phyloP scores from a whole-genome alignment of 192 early-diverging fungal genomes.

The Coemansia erecta region DNA sequence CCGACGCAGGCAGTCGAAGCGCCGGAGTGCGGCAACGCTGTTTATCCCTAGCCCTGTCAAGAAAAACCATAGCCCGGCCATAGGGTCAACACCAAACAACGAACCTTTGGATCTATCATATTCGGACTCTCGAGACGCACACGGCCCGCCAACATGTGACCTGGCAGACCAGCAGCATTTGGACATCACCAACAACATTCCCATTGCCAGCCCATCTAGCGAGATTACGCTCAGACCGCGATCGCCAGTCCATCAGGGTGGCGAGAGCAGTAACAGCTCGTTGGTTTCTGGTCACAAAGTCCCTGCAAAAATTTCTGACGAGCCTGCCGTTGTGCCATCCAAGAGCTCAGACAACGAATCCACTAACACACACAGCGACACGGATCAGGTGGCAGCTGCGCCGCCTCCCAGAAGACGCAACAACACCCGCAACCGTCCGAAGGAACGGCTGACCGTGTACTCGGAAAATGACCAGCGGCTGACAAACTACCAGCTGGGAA shows the following conservation, averaged over 20 bases:
- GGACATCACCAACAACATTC: constrained; percentile 24
- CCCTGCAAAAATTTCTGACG: too few species aligned
- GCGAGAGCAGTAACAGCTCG: too few species aligned
- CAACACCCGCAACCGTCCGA: constrained; percentile 24
- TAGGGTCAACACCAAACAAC: constrained; percentile 23
- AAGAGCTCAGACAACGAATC: too few species aligned
- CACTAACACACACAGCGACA: background rate
- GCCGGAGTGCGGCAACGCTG: constrained; percentile 42
- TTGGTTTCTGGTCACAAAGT: too few species aligned
- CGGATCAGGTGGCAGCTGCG: background rate
- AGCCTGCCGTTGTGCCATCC: too few species aligned
- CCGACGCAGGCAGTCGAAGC: constrained; percentile 44
- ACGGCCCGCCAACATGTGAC: too few species aligned
- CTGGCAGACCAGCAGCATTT: too few species aligned
- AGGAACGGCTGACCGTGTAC: constrained; percentile 54
- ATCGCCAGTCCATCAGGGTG: too few species aligned
- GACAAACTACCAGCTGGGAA: constrained; percentile 71
- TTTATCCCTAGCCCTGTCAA: constrained; percentile 24
- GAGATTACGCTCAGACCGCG: too few species aligned
- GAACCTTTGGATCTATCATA: constrained; percentile 12
- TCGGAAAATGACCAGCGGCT: constrained; percentile 32
- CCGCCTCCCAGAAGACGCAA: constrained; percentile 24
- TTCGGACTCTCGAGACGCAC: constrained; percentile 1
- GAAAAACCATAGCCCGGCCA: constrained; percentile 15
- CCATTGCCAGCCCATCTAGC: too few species aligned